These are phyloP conservation scores for Gliomastix tumulicola DNA, from an alignment of 2,329 filamentous ascomycete genomes.

Conservation along the genomic window DNA sequence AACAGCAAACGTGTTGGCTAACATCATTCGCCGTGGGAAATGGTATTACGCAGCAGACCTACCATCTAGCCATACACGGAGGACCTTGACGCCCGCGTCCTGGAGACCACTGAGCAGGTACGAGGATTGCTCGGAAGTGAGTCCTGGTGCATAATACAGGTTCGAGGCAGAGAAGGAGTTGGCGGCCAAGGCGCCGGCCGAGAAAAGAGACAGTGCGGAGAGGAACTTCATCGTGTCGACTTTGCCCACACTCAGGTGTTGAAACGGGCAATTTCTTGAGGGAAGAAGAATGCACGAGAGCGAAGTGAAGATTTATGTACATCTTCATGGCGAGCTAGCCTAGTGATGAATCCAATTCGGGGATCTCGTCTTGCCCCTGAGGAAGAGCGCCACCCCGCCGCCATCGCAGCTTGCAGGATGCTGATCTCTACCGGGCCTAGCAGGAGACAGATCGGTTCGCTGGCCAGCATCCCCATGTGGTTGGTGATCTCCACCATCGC, in stretches of 20 bases:
- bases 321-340: background rate
- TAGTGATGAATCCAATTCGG: background rate
- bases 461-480: too few species aligned
- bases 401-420: too few species aligned
- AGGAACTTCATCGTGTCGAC: background rate
- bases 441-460: too few species aligned
- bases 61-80: slow-evolving; percentile 7
- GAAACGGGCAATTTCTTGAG: too few species aligned
- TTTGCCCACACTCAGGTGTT: background rate
- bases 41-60: background rate
- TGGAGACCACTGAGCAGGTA: slow-evolving; percentile 11
- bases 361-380: background rate
- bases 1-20: too few species aligned
- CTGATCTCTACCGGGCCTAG: too few species aligned
- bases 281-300: too few species aligned
- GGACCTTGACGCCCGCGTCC: slow-evolving; percentile 6
- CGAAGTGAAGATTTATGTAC: background rate
- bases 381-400: slow-evolving; percentile 40
- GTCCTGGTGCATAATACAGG: slow-evolving; percentile 16
- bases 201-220: background rate
- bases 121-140: slow-evolving; percentile 9
- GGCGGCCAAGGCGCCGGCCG: slow-evolving; percentile 36
- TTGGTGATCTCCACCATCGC: too few species aligned
- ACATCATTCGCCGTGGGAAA: too few species aligned
- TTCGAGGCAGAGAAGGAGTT: slow-evolving; percentile 14